Evolutionary conservation across 345 rosid species (phyloP).

Genomic region (Citrus sp.): DNA sequence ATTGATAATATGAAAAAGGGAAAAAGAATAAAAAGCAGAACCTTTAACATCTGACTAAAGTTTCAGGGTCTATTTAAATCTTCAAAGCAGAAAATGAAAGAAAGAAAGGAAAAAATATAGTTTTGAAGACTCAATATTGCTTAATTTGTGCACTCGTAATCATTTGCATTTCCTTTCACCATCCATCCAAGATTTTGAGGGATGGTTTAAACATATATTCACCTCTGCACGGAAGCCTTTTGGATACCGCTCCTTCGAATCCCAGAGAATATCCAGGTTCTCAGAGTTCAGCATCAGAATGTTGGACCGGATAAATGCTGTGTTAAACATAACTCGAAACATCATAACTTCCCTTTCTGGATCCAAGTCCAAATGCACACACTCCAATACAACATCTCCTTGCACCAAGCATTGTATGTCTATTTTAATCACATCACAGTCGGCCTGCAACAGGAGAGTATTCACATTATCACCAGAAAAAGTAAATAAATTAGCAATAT

Average conservation of each 20-base stretch:
- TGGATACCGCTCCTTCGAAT: slow-evolving; percentile 84
- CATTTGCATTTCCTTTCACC: slow-evolving; percentile 1
- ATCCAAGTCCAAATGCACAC: slow-evolving; percentile 89
- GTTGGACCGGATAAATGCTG: slow-evolving; percentile 96
- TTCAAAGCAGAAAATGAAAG: background rate
- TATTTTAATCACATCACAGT: slow-evolving; percentile 93
- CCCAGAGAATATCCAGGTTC: slow-evolving; percentile 97
- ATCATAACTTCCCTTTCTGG: slow-evolving; percentile 96
- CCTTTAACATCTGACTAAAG: background rate
- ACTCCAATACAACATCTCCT: slow-evolving; percentile 98
- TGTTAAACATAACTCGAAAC: slow-evolving; percentile 96
- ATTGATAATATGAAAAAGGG: background rate
- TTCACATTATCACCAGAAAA: slow-evolving; percentile 12
- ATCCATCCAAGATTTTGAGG: background rate
- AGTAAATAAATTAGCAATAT: slow-evolving; percentile 2
- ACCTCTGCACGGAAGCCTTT: slow-evolving; percentile 98
- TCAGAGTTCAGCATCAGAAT: slow-evolving; percentile 92
- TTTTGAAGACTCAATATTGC: background rate
- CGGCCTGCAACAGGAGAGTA: slow-evolving; percentile 56
- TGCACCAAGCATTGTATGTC: slow-evolving; percentile 95
- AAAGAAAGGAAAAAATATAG: background rate
- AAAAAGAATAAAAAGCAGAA: background rate
- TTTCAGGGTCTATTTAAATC: background rate
- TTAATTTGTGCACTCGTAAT: background rate
- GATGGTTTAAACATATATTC: slow-evolving; percentile 8